Evolutionary conservation across 1,139 yeast species (phyloP).

Genomic region (Yamadazyma blattariae): DNA sequence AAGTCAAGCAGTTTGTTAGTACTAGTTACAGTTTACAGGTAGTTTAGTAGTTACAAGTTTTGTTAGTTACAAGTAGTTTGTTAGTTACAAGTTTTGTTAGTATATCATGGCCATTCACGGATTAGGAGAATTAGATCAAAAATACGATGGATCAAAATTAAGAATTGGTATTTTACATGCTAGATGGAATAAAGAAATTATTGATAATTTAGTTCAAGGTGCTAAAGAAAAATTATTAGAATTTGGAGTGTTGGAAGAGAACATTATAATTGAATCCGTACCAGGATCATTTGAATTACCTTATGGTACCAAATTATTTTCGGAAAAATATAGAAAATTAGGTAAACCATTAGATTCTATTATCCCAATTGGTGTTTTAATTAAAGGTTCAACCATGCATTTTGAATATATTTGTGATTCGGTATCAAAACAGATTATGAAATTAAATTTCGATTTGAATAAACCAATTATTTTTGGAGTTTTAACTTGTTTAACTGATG

Average conservation of each 20-base stretch:
- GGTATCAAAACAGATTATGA: constrained; percentile 83
- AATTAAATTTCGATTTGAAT: constrained; percentile 64
- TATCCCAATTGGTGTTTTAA: constrained; percentile 90
- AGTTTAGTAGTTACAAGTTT: too few species aligned
- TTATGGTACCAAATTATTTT: constrained; percentile 61
- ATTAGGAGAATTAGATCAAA: constrained; percentile 68
- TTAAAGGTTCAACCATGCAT: constrained; percentile 97
- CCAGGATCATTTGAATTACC: constrained; percentile 97
- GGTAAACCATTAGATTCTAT: constrained; percentile 73
- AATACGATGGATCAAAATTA: constrained; percentile 67
- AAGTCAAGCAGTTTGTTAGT: too few species aligned
- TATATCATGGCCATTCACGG: constrained; percentile 89
- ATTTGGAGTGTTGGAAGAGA: constrained; percentile 70
- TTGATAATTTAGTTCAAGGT: constrained; percentile 78
- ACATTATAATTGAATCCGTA: constrained; percentile 77
- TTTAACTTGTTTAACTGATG: constrained; percentile 88
- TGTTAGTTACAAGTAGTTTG: too few species aligned
- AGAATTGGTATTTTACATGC: constrained; percentile 89
- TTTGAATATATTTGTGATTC: constrained; percentile 95
- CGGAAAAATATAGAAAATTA: constrained; percentile 41
- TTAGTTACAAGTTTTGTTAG: too few species aligned
- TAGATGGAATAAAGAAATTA: constrained; percentile 84
- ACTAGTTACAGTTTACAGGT: too few species aligned
- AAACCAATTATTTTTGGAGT: constrained; percentile 91
- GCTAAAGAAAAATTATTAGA: constrained; percentile 58